These are phyloP conservation scores for Microbotryomycetes sp. DNA, from an alignment of 1,284 basidiomycete species.

Conservation along the genomic window DNA sequence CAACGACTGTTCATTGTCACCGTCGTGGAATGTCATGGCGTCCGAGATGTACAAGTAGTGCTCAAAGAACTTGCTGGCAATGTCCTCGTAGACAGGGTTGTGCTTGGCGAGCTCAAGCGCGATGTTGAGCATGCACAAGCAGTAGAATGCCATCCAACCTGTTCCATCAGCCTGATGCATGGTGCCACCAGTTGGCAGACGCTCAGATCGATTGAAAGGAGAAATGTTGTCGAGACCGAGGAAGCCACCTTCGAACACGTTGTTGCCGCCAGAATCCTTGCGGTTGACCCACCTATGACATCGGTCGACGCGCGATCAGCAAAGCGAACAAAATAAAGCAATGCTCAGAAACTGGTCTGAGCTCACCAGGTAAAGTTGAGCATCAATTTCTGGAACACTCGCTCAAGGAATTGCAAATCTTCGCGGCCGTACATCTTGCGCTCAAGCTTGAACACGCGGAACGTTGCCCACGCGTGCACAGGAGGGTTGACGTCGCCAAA, in stretches of 20 bases:
- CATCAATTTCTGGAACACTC: constrained; percentile 95
- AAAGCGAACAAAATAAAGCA: too few species aligned
- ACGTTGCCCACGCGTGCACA: constrained; percentile 95
- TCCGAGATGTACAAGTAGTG: constrained; percentile 91
- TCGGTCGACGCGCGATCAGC: neutral
- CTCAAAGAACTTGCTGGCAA: constrained; percentile 97
- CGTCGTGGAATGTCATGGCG: constrained; percentile 81
- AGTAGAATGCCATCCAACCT: constrained; percentile 99
- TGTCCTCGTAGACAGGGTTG: constrained; percentile 95
- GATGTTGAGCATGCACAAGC: constrained; percentile 94
- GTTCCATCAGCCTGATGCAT: constrained; percentile 96
- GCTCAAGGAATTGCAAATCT: constrained; percentile 86
- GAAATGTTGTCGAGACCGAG: constrained; percentile 97
- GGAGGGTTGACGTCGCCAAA: constrained; percentile 95
- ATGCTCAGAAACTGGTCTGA: neutral
- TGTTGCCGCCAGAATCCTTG: constrained; percentile 88
- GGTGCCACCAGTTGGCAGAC: constrained; percentile 71
- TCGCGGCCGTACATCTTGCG: constrained; percentile 86
- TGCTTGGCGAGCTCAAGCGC: constrained; percentile 96
- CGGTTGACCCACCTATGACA: constrained; percentile 88
- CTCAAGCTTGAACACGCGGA: constrained; percentile 97
- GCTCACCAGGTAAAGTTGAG: constrained; percentile 89
- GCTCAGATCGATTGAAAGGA: constrained; percentile 95
- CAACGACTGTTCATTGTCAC: constrained; percentile 61
- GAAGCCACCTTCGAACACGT: constrained; percentile 98